Evolutionary conservation across 345 rosid species (phyloP).

Genomic region (Atalantia buxifolia): DNA sequence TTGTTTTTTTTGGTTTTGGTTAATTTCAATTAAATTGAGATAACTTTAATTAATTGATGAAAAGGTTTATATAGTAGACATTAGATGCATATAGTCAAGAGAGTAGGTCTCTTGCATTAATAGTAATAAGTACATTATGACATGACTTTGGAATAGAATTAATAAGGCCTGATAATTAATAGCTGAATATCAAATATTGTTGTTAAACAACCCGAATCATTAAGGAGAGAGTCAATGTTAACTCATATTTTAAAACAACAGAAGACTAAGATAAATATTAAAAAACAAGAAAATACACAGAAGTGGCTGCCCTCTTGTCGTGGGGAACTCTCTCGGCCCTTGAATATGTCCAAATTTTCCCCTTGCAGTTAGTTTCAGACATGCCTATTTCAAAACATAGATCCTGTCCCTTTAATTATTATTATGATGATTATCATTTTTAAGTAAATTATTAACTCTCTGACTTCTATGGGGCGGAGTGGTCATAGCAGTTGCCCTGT

Average conservation of each 20-base stretch:
- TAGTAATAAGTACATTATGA: no score
- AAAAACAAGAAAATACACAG: not conserved
- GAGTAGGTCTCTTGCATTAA: not conserved
- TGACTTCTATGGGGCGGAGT: constrained; percentile 4
- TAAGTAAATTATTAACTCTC: not conserved
- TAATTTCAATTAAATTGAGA: not conserved
- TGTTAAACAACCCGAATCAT: constrained; percentile 9
- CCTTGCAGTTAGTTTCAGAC: not conserved
- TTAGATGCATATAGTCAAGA: no score
- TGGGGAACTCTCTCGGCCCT: not conserved
- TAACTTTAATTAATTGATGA: no score
- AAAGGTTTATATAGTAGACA: no score
- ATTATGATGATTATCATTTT: no score
- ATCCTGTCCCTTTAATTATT: not conserved
- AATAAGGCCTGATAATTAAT: no score
- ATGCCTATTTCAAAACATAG: not conserved
- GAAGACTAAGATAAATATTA: not conserved
- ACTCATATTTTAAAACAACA: not conserved
- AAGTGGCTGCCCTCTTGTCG: not conserved
- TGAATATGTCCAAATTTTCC: not conserved
- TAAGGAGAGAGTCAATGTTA: not conserved
- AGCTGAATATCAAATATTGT: not conserved
- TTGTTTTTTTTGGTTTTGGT: no score
- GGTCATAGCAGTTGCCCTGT: not conserved
- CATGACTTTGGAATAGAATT: not conserved